Conservation (phyloP, 202 grass and related monocot genomes). For the Schoenoplectus tabernaemontani region DNA sequence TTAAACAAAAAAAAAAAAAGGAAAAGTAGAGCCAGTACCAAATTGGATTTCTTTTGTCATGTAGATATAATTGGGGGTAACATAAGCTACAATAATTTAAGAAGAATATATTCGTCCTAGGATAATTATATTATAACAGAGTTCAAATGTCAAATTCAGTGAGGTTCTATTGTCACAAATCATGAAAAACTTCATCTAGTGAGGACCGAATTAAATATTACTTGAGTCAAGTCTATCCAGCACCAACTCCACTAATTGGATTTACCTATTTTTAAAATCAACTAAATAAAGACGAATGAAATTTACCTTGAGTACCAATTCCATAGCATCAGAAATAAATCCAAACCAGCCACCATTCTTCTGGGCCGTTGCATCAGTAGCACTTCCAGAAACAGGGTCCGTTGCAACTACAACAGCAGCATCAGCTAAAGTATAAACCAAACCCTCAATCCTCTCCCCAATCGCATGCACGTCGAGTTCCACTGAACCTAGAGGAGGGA, state of each 20-base stretch:
- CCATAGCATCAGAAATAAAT: constrained; percentile 86
- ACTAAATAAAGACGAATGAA: neutral
- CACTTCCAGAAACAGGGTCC: constrained; percentile 26
- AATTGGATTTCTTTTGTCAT: too few relatives aligned
- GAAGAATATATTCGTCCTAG: too few relatives aligned
- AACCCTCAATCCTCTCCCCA: constrained; percentile 62
- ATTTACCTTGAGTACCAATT: constrained; percentile 86
- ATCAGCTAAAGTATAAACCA: constrained; percentile 86
- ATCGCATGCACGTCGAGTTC: constrained; percentile 37
- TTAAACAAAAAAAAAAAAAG: too few relatives aligned
- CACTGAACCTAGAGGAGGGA: constrained; percentile 21
- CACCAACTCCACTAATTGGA: neutral
- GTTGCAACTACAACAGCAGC: constrained; percentile 51
- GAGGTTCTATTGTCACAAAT: too few relatives aligned
- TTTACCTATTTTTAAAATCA: neutral
- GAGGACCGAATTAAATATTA: too few relatives aligned
- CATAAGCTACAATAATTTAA: too few relatives aligned
- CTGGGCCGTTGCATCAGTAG: neutral
- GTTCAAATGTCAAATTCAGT: too few relatives aligned
- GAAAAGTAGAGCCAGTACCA: too few relatives aligned
- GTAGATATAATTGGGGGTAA: too few relatives aligned
- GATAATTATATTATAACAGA: too few relatives aligned
- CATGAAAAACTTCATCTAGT: too few relatives aligned
- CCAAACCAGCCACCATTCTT: constrained; percentile 87
- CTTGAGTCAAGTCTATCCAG: too few relatives aligned